Evolutionary conservation across 495 filamentous ascomycete species (phyloP), one percentile per base, ranked within the genome.

Genomic region (Daldinia grandis): DNA sequence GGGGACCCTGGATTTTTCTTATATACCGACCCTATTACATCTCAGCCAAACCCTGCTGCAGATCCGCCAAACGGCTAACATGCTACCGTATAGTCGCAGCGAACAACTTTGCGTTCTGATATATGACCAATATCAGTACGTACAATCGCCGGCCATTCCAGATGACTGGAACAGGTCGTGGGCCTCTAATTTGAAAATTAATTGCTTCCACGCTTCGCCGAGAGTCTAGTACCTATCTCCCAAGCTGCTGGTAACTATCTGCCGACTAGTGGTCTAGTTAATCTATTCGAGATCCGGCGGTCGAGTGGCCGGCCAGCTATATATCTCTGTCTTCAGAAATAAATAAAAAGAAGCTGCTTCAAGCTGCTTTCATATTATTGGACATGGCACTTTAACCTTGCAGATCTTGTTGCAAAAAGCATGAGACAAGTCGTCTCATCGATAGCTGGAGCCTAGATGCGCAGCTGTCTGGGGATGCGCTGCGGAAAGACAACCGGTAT

Each of bases 1-100:
- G 69, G 69, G 64, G 70, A 73, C 70, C 70, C 70, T 73, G 70
- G 56, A 73, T 68, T 53, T 68, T 44, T 62, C 65, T 56, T 62
- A 72, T 68, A 73, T 73, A 68, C 70, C 70, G 70, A 62, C 65
- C 50, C 63, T 65, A 65, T 60, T 61, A 68, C 65, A 57, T 51
- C 61, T 38, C 59, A 50, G 64, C 25, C 56, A 60, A 68, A 73
- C 70, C 70, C 70, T 73, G 70, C 65, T 68, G 70, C 70, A 73
- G 70, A 73, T 73, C 70, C 70, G 69, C 65, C 59, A 65, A 55
- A 68, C 57, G 60, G 60, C 65, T 68, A 73, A 65, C 60, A 64
- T 57, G 49, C 58, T 53, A 62, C 65, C 33, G 53, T 65, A 35
- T 53, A 51, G 64, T 68, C 50, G 61, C 58, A 65, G 57, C 65